Evolutionary conservation across 257 asterid species (phyloP), one percentile per base, ranked within the genome.

Genomic region (Lycium barbarum): DNA sequence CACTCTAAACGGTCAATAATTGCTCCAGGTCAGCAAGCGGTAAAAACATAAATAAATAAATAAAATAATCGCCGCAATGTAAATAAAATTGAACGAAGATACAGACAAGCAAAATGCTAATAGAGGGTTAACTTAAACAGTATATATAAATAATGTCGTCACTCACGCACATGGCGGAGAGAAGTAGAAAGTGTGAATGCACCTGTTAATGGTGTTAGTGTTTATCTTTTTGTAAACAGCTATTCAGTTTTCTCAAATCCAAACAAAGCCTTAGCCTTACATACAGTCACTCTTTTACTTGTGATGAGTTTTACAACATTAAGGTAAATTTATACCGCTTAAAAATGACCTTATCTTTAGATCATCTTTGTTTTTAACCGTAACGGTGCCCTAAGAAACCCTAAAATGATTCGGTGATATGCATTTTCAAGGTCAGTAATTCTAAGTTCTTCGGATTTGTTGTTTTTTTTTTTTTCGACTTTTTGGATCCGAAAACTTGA

Each of bases 201-300:
- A 33, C 49, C 83, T 61, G 84, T 86, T 83, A 53, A 84, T 88
- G 86, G 85, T 89, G 90, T 26, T 26, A 26, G 33, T 26, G 2
- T 7, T 82, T 88, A 88, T 86, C 88, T 84, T 87, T 89, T 49
- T 79, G 35, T 85, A 80, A 79, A 85, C 87, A 89, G 47, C 88
- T 62, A 83, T 85, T 78, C 84, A 87, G 81, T 87, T 87, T 85
- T 87, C 40, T 80, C 90, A 12, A 84, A 90, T 79, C 87, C 71
- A 70, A 26, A 17, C 71, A 70, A 26, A 17, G 49, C 35, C 15
- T 47, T 5, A 35, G 54, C 83, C 40, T 82, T 40, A 53, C 43
- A 12, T 14, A 38, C 68, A n/a, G 35, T 17, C 35, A 4, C 11
- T 61, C 57, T 47, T 49, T 12, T 18, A 17, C 18, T 10, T 70